Base-by-base conservation (phyloP, 2,329 filamentous ascomycete species). In the Coleophoma eucalyptorum region DNA sequence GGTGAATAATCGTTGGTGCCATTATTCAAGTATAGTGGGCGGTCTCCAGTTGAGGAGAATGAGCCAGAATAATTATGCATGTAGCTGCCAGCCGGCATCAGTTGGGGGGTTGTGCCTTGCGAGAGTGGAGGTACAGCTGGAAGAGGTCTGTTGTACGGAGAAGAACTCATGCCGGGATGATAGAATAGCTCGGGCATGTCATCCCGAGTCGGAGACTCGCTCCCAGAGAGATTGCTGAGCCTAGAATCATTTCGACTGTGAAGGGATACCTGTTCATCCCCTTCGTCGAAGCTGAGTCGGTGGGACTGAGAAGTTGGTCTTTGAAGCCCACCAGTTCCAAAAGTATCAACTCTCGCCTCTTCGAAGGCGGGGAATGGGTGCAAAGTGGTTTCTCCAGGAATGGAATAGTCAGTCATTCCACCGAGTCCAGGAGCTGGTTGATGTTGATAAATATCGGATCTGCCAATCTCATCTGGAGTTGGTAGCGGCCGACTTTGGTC, bases 111-210 rank as follows among this genome's bases (percentile, higher is more conserved):
- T 43, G 69, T 62, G 40, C 66, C 71, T 55, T 75, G 75, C 7
- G 73, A 73, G 43, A 71, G 75, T 31, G 73, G 65, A 4, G 82
- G 83, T 2, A 86, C 71, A 7, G 81, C 81, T 58, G 73, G 89
- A 63, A 74, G 86, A 69, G 70, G 91, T 70, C 72, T 83, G 80
- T 43, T 87, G 67, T 48, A 83, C n/a, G 84, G 47, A 75, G 76
- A 59, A 70, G 74, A 74, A 55, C 81, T 73, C 64, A 91, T 83
- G 37, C 90, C 90, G 16, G 92, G 92, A 62, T 97, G 91, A 67
- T 95, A 99, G 66, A 96, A 96, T 65, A 97, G 84, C 61, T 96
- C 94, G 16, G 88, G 89, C 55, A 90, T 89, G 50, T 91, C 90
- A 41, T 88, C 84, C 56, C 82, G 82, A 34, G 73, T 70, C 1